These are phyloP conservation scores for Staphylotrichum tortipilum DNA, from an alignment of 495 filamentous ascomycete species.

Conservation along the genomic window DNA sequence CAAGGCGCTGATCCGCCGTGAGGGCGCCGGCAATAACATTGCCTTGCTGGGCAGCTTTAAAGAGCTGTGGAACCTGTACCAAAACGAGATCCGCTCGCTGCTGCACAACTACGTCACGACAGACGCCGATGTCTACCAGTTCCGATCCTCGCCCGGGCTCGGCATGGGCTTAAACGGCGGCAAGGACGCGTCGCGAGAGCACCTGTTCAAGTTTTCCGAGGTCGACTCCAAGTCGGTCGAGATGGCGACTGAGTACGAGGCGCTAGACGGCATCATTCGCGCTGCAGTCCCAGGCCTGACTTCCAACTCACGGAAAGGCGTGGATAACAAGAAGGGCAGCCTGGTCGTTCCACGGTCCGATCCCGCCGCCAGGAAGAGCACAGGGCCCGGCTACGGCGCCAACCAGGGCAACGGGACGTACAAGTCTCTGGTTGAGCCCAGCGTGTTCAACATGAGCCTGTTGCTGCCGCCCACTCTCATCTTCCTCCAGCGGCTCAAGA, in stretches of 20 bases:
- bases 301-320: constrained; percentile 59
- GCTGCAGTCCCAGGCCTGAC: constrained; percentile 89
- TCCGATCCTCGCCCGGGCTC: constrained; percentile 34
- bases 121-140: constrained; percentile 65
- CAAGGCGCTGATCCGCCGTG: constrained; percentile 67
- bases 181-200: constrained; percentile 57
- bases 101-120: constrained; percentile 95
- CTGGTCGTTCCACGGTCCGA: constrained; percentile 27
- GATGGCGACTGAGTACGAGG: constrained; percentile 73
- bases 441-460: constrained; percentile 94
- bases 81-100: constrained; percentile 71
- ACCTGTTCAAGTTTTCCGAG: constrained; percentile 84
- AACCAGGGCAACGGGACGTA: constrained; percentile 47
- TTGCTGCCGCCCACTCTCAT: constrained; percentile 87
- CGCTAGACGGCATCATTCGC: constrained; percentile 80
- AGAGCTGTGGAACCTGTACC: constrained; percentile 84
- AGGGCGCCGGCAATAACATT: constrained; percentile 51
- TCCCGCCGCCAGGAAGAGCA: constrained; percentile 30
- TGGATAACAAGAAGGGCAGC: constrained; percentile 36
- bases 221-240: constrained; percentile 68
- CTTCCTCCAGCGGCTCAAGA: constrained; percentile 85
- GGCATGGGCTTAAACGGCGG: constrained; percentile 42
- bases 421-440: constrained; percentile 74
- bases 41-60: constrained; percentile 71
- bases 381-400: constrained; percentile 21